Conservation (phyloP, 2,329 filamentous ascomycete genomes). For the Claviceps arundinis region DNA sequence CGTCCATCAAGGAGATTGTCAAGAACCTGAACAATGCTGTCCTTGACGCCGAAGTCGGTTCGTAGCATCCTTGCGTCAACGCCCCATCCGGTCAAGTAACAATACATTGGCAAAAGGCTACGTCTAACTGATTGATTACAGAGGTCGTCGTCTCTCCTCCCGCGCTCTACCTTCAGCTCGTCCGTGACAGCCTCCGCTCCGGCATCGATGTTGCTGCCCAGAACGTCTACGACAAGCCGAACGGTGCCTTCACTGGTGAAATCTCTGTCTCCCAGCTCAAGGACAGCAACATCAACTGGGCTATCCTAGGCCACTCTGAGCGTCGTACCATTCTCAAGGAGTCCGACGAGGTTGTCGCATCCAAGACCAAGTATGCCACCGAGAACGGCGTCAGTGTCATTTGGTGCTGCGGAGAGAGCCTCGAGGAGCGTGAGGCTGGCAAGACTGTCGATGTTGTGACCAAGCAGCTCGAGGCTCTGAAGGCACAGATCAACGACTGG, state of each 20-base stretch:
- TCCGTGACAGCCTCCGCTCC: constrained; percentile 63
- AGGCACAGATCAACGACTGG: constrained; percentile 71
- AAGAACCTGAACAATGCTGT: constrained; percentile 75
- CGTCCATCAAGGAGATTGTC: constrained; percentile 85
- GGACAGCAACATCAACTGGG: constrained; percentile 80
- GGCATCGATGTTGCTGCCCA: constrained; percentile 81
- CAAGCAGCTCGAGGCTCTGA: constrained; percentile 71
- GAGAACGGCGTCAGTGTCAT: constrained; percentile 83
- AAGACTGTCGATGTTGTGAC: constrained; percentile 82
- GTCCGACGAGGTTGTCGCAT: constrained; percentile 70
- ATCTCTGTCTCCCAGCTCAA: constrained; percentile 85
- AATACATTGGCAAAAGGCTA: background rate
- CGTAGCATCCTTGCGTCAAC: constrained; percentile 18
- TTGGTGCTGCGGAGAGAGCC: constrained; percentile 91
- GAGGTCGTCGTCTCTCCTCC: constrained; percentile 94
- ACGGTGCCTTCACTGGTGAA: constrained; percentile 94
- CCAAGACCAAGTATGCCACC: constrained; percentile 87
- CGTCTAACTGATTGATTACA: constrained; percentile 19
- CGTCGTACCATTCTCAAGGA: constrained; percentile 82
- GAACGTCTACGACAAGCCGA: constrained; percentile 95
- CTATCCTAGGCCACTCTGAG: constrained; percentile 89
- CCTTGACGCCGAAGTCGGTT: constrained; percentile 63
- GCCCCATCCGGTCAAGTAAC: background rate
- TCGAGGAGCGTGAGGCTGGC: constrained; percentile 78
- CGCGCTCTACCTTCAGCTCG: constrained; percentile 76